Evolutionary conservation across 2,329 filamentous ascomycete species (phyloP).

Genomic region (Dichotomopilus funicola): DNA sequence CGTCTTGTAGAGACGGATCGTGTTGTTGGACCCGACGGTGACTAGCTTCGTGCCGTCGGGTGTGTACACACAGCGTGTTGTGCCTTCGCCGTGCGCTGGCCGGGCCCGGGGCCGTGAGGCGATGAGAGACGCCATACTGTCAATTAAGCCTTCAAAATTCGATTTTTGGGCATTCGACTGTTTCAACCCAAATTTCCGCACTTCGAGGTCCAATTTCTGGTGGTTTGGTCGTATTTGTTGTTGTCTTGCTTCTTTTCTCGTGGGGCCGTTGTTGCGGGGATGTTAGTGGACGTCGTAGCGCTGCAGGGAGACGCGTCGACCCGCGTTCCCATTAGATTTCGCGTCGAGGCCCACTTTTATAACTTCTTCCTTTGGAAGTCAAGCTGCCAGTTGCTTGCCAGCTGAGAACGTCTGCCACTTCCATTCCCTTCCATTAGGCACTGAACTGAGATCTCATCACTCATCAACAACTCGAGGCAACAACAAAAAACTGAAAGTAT

Average conservation of each 20-base stretch:
- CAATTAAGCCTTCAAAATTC: not conserved
- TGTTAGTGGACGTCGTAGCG: not conserved
- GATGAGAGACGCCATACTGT: constrained; percentile 35
- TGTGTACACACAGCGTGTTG: constrained; percentile 83
- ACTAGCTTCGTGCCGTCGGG: constrained; percentile 80
- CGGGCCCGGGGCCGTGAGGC: constrained; percentile 51
- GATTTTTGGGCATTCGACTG: not conserved
- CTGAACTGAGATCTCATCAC: not conserved
- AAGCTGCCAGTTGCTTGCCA: constrained; percentile 2
- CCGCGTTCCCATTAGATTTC: constrained; percentile 19
- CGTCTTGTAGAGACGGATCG: constrained; percentile 85
- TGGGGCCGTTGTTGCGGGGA: not conserved
- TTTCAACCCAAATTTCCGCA: not conserved
- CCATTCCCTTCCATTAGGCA: constrained; percentile 11
- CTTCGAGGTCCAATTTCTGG: not conserved
- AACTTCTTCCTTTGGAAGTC: too few relatives aligned
- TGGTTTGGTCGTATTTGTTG: not conserved
- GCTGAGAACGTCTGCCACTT: constrained; percentile 13
- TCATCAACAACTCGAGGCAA: constrained; percentile 8
- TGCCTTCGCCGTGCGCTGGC: constrained; percentile 75
- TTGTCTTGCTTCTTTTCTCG: not conserved
- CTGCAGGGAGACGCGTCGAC: constrained; percentile 16
- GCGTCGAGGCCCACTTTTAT: constrained; percentile 6
- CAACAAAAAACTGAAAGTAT: not conserved
- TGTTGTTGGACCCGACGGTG: constrained; percentile 89